Evolutionary conservation across 805 yeast genomes (phyloP).

Genomic region (Metschnikowia matae): DNA sequence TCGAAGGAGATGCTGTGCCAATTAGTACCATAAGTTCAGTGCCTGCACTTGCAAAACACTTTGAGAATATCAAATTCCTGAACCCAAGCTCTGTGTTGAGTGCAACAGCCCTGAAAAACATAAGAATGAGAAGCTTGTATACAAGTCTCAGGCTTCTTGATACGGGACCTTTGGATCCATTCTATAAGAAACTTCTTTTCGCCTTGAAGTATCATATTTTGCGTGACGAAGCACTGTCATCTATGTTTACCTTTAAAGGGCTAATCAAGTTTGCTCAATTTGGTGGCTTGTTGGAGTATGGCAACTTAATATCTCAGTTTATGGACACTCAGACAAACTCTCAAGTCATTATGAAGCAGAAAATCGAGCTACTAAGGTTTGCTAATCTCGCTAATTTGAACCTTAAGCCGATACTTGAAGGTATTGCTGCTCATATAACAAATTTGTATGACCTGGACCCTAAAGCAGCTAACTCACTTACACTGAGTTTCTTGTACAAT

Average conservation of each 20-base stretch:
- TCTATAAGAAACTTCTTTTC: constrained; percentile 7
- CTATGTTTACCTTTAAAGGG: constrained; percentile 5
- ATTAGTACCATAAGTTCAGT: constrained; percentile 18
- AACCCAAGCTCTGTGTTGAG: constrained; percentile 16
- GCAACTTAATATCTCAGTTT: not conserved
- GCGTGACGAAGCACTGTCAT: constrained; percentile 3
- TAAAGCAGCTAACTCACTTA: not conserved
- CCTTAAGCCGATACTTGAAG: not conserved
- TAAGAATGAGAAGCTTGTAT: constrained; percentile 6
- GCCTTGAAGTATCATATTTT: constrained; percentile 10
- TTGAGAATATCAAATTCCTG: constrained; percentile 17
- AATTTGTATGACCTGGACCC: not conserved
- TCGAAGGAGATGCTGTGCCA: not conserved
- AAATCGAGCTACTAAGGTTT: constrained; percentile 1
- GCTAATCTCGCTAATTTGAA: not conserved
- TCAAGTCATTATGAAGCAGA: constrained; percentile 6
- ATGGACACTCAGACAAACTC: constrained; percentile 1
- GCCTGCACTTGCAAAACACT: constrained; percentile 14
- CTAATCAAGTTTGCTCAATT: constrained; percentile 3
- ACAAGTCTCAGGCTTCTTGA: constrained; percentile 8
- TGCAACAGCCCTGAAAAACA: not conserved
- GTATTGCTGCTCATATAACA: not conserved
- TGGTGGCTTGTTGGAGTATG: constrained; percentile 4
- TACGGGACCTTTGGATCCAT: constrained; percentile 5
- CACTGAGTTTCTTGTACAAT: not conserved